phyloP scores from a whole-genome alignment of 1,284 basidiomycete species.

The Cutaneotrichosporon cutaneum region DNA sequence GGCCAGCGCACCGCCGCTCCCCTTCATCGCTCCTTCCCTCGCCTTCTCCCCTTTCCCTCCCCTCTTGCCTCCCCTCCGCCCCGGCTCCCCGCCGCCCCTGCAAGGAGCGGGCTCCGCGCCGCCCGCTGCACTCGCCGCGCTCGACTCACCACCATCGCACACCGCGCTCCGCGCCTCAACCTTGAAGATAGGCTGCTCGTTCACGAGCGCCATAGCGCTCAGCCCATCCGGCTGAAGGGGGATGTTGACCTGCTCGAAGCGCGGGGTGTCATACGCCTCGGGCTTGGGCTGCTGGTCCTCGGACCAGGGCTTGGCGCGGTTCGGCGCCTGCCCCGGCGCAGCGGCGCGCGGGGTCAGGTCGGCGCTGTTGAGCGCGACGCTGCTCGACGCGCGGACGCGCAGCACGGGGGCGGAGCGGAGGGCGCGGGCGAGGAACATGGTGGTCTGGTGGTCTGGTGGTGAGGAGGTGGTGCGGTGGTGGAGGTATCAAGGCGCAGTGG shows the following conservation, averaged over 20 bases:
- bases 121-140: neutral
- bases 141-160: conserved; percentile 84
- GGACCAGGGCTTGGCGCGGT: conserved; percentile 73
- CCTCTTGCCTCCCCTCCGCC: neutral
- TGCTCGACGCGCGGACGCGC: neutral
- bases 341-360: conserved; percentile 1
- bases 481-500: neutral
- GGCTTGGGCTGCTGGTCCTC: conserved; percentile 61
- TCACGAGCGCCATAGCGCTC: conserved; percentile 55
- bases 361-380: conserved; percentile 1
- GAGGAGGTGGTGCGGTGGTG: neutral
- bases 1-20: too few species aligned
- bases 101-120: neutral
- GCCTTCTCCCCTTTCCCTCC: neutral
- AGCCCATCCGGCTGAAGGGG: conserved; percentile 65
- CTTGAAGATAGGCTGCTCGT: conserved; percentile 77
- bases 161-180: conserved; percentile 77
- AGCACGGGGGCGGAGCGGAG: conserved; percentile 3
- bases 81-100: neutral
- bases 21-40: neutral
- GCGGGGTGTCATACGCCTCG: conserved; percentile 36
- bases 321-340: conserved; percentile 65
- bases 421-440: conserved; percentile 19
- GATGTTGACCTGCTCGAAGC: conserved; percentile 85
- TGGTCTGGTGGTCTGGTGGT: neutral